Conservation (phyloP, 2,329 filamentous ascomycete species). For the Aspergillus candidus region DNA sequence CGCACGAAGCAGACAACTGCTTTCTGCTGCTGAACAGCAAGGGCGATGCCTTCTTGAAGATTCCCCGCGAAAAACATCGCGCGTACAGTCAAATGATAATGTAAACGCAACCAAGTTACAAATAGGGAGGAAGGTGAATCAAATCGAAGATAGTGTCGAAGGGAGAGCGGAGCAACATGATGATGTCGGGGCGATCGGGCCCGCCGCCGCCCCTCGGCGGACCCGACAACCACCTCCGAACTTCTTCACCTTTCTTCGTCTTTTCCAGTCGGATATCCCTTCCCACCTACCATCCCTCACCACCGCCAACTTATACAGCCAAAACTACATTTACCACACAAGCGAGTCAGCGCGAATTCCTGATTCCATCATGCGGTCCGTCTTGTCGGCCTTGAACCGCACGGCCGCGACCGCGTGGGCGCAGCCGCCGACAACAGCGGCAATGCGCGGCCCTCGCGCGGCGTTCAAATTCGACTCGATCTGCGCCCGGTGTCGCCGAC, state of each 20-base stretch:
- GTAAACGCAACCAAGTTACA: neutral
- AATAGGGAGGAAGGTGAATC: neutral
- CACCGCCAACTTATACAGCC: neutral
- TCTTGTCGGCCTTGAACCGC: constrained; percentile 25
- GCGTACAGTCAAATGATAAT: neutral
- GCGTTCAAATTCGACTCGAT: constrained; percentile 25
- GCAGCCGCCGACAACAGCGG: constrained; percentile 15
- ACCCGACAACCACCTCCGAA: neutral
- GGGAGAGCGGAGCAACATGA: too few relatives aligned
- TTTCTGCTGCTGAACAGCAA: constrained; percentile 68
- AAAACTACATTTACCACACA: neutral
- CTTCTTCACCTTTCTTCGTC: constrained; percentile 1
- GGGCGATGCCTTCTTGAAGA: constrained; percentile 71
- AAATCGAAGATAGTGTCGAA: too few relatives aligned
- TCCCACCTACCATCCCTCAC: too few relatives aligned
- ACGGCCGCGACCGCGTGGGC: constrained; percentile 16
- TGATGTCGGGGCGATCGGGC: too few relatives aligned
- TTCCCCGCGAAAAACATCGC: constrained; percentile 76
- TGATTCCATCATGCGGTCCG: constrained; percentile 21
- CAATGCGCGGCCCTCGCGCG: constrained; percentile 13
- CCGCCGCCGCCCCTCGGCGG: neutral
- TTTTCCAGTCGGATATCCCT: neutral
- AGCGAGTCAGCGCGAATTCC: too few relatives aligned
- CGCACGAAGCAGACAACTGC: constrained; percentile 79
- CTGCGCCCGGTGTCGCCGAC: constrained; percentile 31